Evolutionary conservation across 257 asterid species (phyloP), one percentile per base, ranked within the genome.

Genomic region (Fraxinus excelsior): DNA sequence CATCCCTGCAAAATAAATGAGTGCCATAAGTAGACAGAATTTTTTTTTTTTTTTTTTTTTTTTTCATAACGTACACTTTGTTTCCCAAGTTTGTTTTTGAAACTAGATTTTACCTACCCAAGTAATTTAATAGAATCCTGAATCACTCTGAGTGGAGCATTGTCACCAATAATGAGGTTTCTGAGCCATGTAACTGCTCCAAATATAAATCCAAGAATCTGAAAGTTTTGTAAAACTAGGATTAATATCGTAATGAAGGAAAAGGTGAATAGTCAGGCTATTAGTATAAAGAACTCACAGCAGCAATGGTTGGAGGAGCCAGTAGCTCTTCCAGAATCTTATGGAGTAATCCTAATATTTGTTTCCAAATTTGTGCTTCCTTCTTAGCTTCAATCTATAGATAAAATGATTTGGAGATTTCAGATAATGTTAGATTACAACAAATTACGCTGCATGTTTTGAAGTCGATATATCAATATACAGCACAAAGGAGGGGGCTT

Each of bases 261-360:
- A 5, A 34, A 26, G 11, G 19, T 49, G 18, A 38, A n/a, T 35
- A 21, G 3, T 19, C 9, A 16, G 18, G 7, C 13, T n/a, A 14
- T 7, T 29, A 5, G 12, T 14, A 60, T 1, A 32, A 49, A 51
- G 5, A 37, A 78, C 92, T 87, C 73, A 94, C 97, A 35, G 96
- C 93, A 35, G 83, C 91, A 76, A 94, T 34, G 0, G 94, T 87
- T 29, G 98, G 95, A 60, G 98, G 98, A 69, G 98, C 80, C 84
- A 72, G 82, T 46, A 94, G 69, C 87, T 94, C 95, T 62, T 91
- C 91, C 34, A 80, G n/a, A 51, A 94, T 80, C 77, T 88, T 87
- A 79, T 84, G 87, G 34, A 84, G 38, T 46, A 80, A 21, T 56
- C 79, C 89, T 14, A 62, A 1, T 37, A 86, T 19, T 51, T 76